A percentile compares a stretch with the other conserved stretches of the same genome.
Evolutionary conservation across 2,329 filamentous ascomycete genomes (phyloP).

Genomic region (Trichoderma atroviride): DNA sequence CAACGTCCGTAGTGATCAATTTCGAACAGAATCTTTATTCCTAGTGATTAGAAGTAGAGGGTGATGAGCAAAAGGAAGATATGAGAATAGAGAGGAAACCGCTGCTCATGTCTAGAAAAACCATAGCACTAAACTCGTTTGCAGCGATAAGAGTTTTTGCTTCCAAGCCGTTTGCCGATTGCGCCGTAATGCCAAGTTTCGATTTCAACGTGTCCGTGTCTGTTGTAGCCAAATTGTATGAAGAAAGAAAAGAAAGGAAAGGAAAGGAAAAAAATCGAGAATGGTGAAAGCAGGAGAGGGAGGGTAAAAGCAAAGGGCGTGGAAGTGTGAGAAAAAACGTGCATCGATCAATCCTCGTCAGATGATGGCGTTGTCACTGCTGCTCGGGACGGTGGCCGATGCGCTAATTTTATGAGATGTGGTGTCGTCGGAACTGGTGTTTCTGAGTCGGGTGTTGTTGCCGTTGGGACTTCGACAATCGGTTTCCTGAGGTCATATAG

Average conservation of each 20-base stretch:
- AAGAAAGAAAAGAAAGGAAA: background rate
- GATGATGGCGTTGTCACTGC: background rate
- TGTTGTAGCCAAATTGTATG: background rate
- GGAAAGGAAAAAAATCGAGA: background rate
- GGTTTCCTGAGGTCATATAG: constrained; percentile 22
- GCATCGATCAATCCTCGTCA: background rate
- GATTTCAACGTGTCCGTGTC: background rate
- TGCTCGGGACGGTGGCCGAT: constrained; percentile 9
- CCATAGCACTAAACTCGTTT: background rate
- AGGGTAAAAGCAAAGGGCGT: background rate
- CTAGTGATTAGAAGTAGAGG: background rate
- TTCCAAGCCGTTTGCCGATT: background rate
- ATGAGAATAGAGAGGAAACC: background rate
- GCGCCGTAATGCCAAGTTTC: background rate
- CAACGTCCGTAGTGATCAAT: background rate
- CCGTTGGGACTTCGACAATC: constrained; percentile 9
- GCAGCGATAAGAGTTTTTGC: background rate
- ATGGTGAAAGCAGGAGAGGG: background rate
- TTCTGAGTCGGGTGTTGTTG: constrained; percentile 14
- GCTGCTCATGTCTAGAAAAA: constrained; percentile 5
- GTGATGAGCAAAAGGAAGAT: background rate
- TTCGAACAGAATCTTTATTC: background rate
- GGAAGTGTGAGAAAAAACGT: background rate
- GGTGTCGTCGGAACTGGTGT: constrained; percentile 19
- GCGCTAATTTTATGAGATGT: constrained; percentile 15